These are phyloP conservation scores for Mycena alexandri DNA, from an alignment of 768 basidiomycete genomes.

Conservation along the genomic window DNA sequence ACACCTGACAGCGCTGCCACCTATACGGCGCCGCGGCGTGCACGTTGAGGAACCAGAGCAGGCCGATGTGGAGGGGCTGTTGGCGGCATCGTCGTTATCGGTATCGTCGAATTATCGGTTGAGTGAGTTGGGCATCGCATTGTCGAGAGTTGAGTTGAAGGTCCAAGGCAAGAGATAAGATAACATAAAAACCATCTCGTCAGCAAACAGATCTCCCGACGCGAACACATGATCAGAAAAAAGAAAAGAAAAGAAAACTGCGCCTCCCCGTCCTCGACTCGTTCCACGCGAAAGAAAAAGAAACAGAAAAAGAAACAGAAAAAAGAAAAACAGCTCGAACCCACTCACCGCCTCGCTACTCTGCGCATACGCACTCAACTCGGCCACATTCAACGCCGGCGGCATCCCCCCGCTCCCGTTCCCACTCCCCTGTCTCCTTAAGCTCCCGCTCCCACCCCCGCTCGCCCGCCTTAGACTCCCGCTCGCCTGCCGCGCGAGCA, in stretches of 20 bases:
- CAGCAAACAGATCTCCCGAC: not conserved
- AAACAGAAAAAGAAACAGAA: conserved; percentile 28
- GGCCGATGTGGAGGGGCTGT: conserved; percentile 88
- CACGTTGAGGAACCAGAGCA: conserved; percentile 93
- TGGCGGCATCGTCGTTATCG: too few relatives aligned
- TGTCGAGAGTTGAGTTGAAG: too few relatives aligned
- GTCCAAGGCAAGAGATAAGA: not conserved
- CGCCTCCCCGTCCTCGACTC: too few relatives aligned
- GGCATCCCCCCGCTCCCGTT: conserved; percentile 50
- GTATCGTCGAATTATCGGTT: too few relatives aligned
- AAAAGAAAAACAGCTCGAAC: conserved; percentile 36
- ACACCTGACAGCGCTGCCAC: conserved; percentile 86
- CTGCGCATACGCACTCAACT: conserved; percentile 62
- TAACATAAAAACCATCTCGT: not conserved
- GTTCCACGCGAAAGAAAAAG: not conserved
- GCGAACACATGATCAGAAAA: not conserved
- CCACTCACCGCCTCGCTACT: conserved; percentile 62
- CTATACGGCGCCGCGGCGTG: conserved; percentile 83
- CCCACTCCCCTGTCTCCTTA: conserved; percentile 21
- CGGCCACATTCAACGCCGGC: conserved; percentile 58
- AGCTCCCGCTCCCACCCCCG: not conserved
- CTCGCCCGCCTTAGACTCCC: conserved; percentile 35
- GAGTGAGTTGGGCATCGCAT: too few relatives aligned
- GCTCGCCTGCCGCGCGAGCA: conserved; percentile 40
- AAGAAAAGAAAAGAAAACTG: conserved; percentile 27